Evolutionary conservation across 257 asterid genomes (phyloP).

Genomic region (Solanum clarkiae): DNA sequence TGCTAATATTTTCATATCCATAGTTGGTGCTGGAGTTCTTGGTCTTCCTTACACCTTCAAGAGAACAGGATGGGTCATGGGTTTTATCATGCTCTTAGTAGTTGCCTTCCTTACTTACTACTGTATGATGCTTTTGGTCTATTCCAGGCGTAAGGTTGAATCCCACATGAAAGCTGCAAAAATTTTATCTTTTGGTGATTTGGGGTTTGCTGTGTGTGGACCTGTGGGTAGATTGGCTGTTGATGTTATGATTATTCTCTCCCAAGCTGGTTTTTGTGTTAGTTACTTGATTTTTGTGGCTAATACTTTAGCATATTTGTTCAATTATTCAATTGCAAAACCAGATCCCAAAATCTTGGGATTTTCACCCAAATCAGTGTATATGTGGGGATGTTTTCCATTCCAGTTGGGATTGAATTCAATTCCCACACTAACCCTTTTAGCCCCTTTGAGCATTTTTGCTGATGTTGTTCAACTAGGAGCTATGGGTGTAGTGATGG

Average conservation of each 20-base stretch:
- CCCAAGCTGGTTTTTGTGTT: conserved; percentile 79
- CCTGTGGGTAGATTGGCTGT: conserved; percentile 57
- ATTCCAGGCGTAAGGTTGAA: conserved; percentile 43
- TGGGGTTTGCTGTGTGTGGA: conserved; percentile 74
- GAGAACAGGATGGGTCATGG: conserved; percentile 77
- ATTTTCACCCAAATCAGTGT: conserved; percentile 35
- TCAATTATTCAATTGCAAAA: conserved; percentile 20
- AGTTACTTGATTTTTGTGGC: conserved; percentile 69
- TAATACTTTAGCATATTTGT: conserved; percentile 48
- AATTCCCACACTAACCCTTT: conserved; percentile 53
- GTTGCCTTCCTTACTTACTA: conserved; percentile 63
- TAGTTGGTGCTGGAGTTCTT: conserved; percentile 90
- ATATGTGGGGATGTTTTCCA: conserved; percentile 74
- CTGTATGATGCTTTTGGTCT: conserved; percentile 73
- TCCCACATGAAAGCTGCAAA: conserved; percentile 18
- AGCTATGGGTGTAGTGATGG: conserved; percentile 81
- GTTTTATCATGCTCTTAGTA: conserved; percentile 36
- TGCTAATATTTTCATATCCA: conserved; percentile 71
- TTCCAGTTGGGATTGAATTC: conserved; percentile 79
- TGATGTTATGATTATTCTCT: conserved; percentile 63
- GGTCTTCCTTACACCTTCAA: conserved; percentile 85
- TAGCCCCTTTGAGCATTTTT: conserved; percentile 81
- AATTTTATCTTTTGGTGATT: conserved; percentile 70
- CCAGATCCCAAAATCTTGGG: conserved; percentile 32
- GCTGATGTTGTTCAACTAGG: conserved; percentile 74